A percentile compares a stretch with the other conserved stretches of the same genome.
Evolutionary conservation across 495 filamentous ascomycete species (phyloP).

Genomic region (Staphylotrichum tortipilum): DNA sequence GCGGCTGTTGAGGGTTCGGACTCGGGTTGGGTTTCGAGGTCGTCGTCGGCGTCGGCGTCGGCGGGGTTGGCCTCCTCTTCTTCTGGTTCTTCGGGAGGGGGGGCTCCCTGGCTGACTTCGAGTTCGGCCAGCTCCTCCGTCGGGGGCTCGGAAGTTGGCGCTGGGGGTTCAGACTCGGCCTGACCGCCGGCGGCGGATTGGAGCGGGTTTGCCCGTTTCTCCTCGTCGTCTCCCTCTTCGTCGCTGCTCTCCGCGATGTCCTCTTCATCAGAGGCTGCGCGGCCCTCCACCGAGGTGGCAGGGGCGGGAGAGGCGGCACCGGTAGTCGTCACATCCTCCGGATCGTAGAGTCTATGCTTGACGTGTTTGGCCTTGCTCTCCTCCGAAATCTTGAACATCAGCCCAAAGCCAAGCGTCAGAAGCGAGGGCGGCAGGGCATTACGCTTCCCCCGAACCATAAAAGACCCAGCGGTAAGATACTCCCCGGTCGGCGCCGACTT

Average conservation of each 20-base stretch:
- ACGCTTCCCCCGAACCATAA: conserved; percentile 74
- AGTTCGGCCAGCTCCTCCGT: conserved; percentile 26
- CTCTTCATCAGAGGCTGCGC: conserved; percentile 25
- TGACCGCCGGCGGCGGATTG: conserved; percentile 27
- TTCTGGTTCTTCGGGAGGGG: not conserved
- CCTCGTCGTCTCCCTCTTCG: conserved; percentile 28
- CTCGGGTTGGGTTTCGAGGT: conserved; percentile 9
- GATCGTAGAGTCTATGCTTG: conserved; percentile 57
- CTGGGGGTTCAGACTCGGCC: conserved; percentile 6
- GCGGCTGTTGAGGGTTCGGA: not conserved
- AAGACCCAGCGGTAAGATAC: conserved; percentile 62
- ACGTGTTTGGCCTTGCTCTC: conserved; percentile 75
- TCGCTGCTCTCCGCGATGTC: conserved; percentile 27
- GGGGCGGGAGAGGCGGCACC: conserved; percentile 2
- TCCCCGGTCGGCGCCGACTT: conserved; percentile 75
- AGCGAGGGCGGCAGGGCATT: conserved; percentile 86
- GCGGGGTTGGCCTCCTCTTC: conserved; percentile 2
- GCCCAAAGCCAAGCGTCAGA: conserved; percentile 74
- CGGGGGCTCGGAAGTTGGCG: conserved; percentile 5
- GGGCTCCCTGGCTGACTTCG: conserved; percentile 19
- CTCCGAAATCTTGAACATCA: conserved; percentile 83
- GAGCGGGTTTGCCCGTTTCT: conserved; percentile 35
- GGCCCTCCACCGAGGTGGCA: not conserved
- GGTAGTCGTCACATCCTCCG: conserved; percentile 6
- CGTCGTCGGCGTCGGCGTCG: conserved; percentile 4